Base-by-base conservation (phyloP, 2,329 filamentous ascomycete species). In the Colletotrichum agaves region DNA sequence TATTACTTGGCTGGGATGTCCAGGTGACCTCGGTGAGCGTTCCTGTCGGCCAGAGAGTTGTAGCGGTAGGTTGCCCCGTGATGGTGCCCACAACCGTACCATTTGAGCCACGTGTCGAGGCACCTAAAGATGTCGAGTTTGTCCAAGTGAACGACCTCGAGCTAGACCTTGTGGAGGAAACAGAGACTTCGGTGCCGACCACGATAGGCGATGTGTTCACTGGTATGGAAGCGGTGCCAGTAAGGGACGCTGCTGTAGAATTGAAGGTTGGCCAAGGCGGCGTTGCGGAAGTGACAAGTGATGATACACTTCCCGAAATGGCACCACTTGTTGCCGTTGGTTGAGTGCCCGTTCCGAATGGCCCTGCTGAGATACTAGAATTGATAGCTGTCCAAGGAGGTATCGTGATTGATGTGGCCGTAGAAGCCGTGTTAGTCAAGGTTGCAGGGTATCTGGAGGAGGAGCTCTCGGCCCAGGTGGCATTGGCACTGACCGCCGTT, bases 211-310 rank as follows among this genome's bases (percentile, higher is more conserved):
- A 21, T 5, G 60, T 58, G 15, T 59, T 53, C 2, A 53, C 21
- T 12, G 64, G 44, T 6, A 64, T 59, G 10, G 60, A 67, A 1
- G 64, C 44, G 5, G 64, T 67, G 12, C 64, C 60, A 3, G 61
- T 39, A 10, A 61, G 23, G 6, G 65, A 56, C 15, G 33, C 33
- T 2, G n/a, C n/a, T 10, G 61, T 68, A n/a, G 59, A 57, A 23
- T 67, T 67, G 15, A 27, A 21, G 12, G 59, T 12, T 5, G 60
- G 35, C 63, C 63, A 67, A 5, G 63, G 60, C 3, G 35, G 44
- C 3, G 44, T 12, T 11, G 23, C 8, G 4, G 31, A 12, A 5
- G 17, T 46, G 17, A 15, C 7, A 4, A 21, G 33, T 12, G 41
- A 41, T 13, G 27, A 27, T 27, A 6, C 27, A 27, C 27, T 27